These are phyloP conservation scores for Cryptosporidium muris DNA, from an alignment of 169 alveolate genomes.

Conservation along the genomic window DNA sequence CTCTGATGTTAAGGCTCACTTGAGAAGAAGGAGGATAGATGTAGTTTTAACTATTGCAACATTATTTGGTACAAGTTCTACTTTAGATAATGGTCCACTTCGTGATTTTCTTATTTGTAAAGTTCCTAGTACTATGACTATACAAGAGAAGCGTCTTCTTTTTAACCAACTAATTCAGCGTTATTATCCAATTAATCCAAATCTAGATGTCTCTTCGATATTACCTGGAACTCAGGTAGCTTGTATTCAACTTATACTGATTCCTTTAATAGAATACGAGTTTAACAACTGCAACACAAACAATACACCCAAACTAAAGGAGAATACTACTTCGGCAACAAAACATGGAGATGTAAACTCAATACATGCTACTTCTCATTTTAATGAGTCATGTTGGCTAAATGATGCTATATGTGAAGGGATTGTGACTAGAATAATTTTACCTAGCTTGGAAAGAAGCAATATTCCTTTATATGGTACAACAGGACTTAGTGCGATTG, in stretches of 20 bases:
- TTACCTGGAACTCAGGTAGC: conserved; percentile 68
- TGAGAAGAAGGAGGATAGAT: conserved; percentile 60
- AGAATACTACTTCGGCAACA: too few species aligned
- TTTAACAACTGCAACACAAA: neutral
- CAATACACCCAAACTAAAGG: too few species aligned
- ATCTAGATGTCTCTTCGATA: conserved; percentile 54
- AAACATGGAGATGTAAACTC: neutral
- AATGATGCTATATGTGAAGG: conserved; percentile 52
- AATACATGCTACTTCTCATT: neutral
- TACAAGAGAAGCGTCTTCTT: conserved; percentile 51
- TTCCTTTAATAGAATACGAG: conserved; percentile 51
- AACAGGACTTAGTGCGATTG: conserved; percentile 47
- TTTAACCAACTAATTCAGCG: conserved; percentile 54
- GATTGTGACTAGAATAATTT: conserved; percentile 34
- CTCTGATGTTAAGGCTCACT: conserved; percentile 41
- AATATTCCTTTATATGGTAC: conserved; percentile 58
- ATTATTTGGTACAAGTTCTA: conserved; percentile 69
- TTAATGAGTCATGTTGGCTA: conserved; percentile 39
- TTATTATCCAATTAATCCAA: conserved; percentile 59
- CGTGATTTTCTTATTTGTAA: conserved; percentile 69
- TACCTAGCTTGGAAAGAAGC: conserved; percentile 50
- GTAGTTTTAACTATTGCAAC: conserved; percentile 68
- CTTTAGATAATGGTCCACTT: conserved; percentile 49
- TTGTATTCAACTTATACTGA: conserved; percentile 58
- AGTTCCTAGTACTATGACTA: conserved; percentile 54